Base-by-base conservation (phyloP, 31 red algal genomes). In the Odonthalia washingtoniensis region DNA sequence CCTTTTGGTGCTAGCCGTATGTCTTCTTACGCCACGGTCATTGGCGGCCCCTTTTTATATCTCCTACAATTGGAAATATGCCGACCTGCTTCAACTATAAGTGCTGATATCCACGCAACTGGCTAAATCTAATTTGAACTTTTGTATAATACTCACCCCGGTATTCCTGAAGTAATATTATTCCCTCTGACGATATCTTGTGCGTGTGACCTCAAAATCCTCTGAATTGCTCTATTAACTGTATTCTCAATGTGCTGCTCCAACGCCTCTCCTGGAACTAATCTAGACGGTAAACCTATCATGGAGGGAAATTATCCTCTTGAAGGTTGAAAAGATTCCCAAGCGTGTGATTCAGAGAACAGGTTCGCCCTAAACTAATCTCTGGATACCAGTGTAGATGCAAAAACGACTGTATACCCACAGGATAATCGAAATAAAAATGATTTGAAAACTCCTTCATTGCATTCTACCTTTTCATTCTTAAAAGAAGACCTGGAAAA, bases 261-360 rank as follows among this genome's bases (percentile, higher is more conserved):
- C 12, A 72, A 30, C 12, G 32, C 12, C 32, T 72, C 67, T 72
- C 32, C 18, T 27, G 67, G 30, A 17, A 32, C 67, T 32, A 17
- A 12, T 28, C 21, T 27, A 32, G 67, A 17, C 12, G 67, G 67
- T 17, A 72, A 12, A 12, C 67, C 67, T 12, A 32, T 12, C 32
- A 72, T 17, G 12, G 67, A 72, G 21, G 14, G 16, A 30, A 30
- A 72, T 12, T 72, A 72, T 27, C 67, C 67, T 72, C 67, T 72
- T 17, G 67, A 16, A 30, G 32, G 67, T 72, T 72, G 67, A 30
- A 72, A 72, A 32, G 67, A 72, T 16, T 30, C 32, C 12, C 17
- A 32, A 32, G 30, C 32, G 12, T 17, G 12, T 12, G 12, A 28
- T 16, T 12, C 67, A 32, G 17, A 30, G 30, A 72, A 72, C 12